Conservation (phyloP, 2,329 filamentous ascomycete species). For the Penicillium sp. region DNA sequence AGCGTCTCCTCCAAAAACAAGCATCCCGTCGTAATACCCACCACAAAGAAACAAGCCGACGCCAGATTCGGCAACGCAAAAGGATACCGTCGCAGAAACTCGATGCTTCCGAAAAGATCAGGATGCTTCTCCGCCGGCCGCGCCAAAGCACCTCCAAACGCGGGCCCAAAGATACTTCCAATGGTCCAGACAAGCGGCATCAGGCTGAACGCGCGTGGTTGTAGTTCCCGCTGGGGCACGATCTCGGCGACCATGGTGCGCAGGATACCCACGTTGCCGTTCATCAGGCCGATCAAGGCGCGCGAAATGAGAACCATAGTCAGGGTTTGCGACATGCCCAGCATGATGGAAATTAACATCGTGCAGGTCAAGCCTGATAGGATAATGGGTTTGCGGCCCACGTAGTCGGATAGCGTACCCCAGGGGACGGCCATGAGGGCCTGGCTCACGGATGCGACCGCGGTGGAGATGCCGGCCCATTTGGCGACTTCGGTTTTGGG, state of each 20-base stretch:
- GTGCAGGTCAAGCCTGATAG: conserved; percentile 73
- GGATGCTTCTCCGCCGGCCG: conserved; percentile 78
- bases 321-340: conserved; percentile 80
- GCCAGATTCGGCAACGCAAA: conserved; percentile 85
- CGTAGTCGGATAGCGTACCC: conserved; percentile 75
- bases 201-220: conserved; percentile 85
- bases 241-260: conserved; percentile 91
- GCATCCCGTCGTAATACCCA: conserved; percentile 72
- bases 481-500: conserved; percentile 69
- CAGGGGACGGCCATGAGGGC: conserved; percentile 72
- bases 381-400: conserved; percentile 82
- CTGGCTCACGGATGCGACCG: conserved; percentile 73
- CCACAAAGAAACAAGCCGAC: conserved; percentile 72
- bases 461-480: conserved; percentile 77
- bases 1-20: conserved; percentile 89
- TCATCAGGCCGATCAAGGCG: conserved; percentile 78
- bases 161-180: conserved; percentile 84
- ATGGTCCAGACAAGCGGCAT: conserved; percentile 93
- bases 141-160: conserved; percentile 83
- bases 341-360: conserved; percentile 78
- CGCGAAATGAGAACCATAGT: conserved; percentile 78
- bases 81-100: conserved; percentile 74
- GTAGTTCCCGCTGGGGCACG: conserved; percentile 82
- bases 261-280: conserved; percentile 94
- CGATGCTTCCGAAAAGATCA: conserved; percentile 65